phyloP scores from a whole-genome alignment of 306 rosid genomes.

The Datisca glomerata region DNA sequence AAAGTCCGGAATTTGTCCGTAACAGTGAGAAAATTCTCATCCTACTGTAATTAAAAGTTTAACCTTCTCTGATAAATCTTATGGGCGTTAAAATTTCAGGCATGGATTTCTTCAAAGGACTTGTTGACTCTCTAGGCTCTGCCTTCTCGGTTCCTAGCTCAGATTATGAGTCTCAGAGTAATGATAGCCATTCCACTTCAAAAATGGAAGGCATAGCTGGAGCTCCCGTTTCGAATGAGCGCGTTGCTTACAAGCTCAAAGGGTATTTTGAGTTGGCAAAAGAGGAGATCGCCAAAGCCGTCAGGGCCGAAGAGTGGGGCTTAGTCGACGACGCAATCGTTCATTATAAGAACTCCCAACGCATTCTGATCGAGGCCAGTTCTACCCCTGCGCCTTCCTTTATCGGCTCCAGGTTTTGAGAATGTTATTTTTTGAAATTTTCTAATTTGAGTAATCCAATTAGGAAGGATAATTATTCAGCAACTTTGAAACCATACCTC shows the following conservation, averaged over 20 bases:
- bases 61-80: no score
- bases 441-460: no score
- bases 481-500: no score
- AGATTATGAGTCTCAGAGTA: constrained; percentile 16
- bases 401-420: constrained; percentile 53
- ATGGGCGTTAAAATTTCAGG: constrained; percentile 11
- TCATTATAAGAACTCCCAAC: constrained; percentile 63
- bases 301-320: constrained; percentile 98
- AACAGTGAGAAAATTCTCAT: no score
- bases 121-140: constrained; percentile 56
- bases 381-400: constrained; percentile 69
- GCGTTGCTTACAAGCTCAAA: constrained; percentile 83
- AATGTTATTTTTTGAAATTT: no score
- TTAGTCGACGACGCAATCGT: constrained; percentile 63
- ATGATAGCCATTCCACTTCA: constrained; percentile 23
- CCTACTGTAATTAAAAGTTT: no score
- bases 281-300: constrained; percentile 84
- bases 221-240: constrained; percentile 61
- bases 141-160: constrained; percentile 31
- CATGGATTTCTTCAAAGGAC: constrained; percentile 60
- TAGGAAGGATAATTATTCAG: no score
- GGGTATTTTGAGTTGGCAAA: constrained; percentile 82
- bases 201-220: constrained; percentile 47
- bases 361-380: constrained; percentile 68
- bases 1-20: constrained; percentile 2